Base-by-base conservation (phyloP, 1,284 basidiomycete genomes). In the Cystobasidium sp. region DNA sequence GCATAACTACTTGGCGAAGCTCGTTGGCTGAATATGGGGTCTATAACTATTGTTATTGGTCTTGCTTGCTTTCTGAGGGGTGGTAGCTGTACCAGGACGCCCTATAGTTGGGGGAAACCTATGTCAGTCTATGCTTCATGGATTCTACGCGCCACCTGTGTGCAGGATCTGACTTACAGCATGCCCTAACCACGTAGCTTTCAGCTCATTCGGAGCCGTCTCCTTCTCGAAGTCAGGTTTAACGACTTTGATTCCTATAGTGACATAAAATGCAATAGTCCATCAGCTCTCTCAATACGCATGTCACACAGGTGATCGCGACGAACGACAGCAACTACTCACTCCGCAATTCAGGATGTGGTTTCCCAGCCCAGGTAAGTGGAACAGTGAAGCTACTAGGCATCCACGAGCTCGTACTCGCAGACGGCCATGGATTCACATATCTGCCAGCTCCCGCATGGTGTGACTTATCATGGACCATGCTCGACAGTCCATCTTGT, bases 21-120 rank as follows among this genome's bases (percentile, higher is more conserved):
- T 7, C 79, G 52, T n/a, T 73, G 70, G 31, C 77, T 78, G 64
- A 81, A 81, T 55, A 81, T 81, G 1, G 80, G 80, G 64, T 81
- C 80, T 49, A 81, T 77, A 14, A 79, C 47, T 31, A 79, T 47
- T 46, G 77, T 79, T 56, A 77, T 64, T 20, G 55, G 7, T 43
- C 51, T 22, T 0, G 56, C 39, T 31, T 43, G 49, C 20, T 31
- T 43, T 20, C 49, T 53, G 3, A 69, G 20, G 1, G 56, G 55
- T 24, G 72, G 72, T 1, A 74, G 41, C 31, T 74, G 72, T 9
- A 68, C 66, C 12, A 74, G 59, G 44, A 74, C 56, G 14, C 72
- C 72, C 72, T 74, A 44, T n/a, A n/a, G 31, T 7, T 12, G 16
- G 22, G 16, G 14, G 37, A 22, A 24, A 44, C 39, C 8, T 20